Base-by-base conservation (phyloP, 2,329 filamentous ascomycete species). In the Aspergillus alliaceus region DNA sequence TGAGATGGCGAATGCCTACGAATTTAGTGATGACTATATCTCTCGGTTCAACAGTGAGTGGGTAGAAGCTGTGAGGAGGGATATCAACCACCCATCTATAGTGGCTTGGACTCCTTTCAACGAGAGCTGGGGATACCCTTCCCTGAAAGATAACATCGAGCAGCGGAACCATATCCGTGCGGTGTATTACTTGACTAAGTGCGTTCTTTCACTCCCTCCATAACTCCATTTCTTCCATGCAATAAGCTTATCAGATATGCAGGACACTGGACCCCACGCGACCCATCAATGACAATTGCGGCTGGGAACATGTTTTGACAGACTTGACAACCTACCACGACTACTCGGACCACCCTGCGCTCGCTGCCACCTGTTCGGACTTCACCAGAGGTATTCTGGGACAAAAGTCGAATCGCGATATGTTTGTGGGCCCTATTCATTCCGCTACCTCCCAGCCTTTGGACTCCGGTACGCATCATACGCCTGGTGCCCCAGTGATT, bases 241-340 rank as follows among this genome's bases (percentile, higher is more conserved):
- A 4, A 24, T 31, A 3, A 6, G 29, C 27, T 48, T 7, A 48
- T 20, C n/a, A 11, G 24, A 32, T 1, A 14, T 2, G 42, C 47
- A 77, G 77, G 65, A 79, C 79, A 0, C 77, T 89, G 2, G 87
- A 90, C 61, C 79, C 83, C 1, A 87, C 83, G 0, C 75, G 87
- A 6, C 85, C 85, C 15, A 79, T 90, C 66, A 90, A 89, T 65
- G 86, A 89, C 69, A 89, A 90, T 70, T 89, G 86, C 62, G 87
- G 87, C 32, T 89, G 87, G 87, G 86, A 89, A 66, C 86, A 89
- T 60, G 85, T 89, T 6, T 64, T 78, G 11, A 86, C 84, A 0
- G 86, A 89, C 62, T 73, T 89, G 2, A 84, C 83, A 24, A 88
- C 86, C 0, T 90, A 87, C 75, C 87, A 89, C 68, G 86, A 89